Percentiles rank a stretch among this genome's conserved stretches.
Conservation (phyloP, 805 yeast species). For the Yarrowia keelungensis region DNA sequence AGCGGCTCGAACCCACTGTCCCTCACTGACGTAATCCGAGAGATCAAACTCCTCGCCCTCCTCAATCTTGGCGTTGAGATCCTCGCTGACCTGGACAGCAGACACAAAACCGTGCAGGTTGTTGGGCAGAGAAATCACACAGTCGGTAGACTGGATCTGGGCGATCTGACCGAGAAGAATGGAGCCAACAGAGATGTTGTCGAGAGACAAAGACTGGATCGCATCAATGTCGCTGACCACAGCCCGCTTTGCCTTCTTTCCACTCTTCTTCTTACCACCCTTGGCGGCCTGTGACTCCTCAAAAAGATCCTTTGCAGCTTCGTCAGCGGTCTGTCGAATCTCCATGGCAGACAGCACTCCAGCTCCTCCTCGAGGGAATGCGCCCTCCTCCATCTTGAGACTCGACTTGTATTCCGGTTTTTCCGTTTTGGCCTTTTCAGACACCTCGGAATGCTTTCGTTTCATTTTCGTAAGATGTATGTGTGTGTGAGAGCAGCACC, state of each 20-base stretch:
- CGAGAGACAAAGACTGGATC: conserved; percentile 68
- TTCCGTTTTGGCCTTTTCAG: conserved; percentile 15
- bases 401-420: conserved; percentile 40
- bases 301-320: conserved; percentile 81
- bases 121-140: conserved; percentile 78
- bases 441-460: conserved; percentile 38
- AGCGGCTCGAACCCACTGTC: conserved; percentile 86
- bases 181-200: conserved; percentile 72
- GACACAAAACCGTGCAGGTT: conserved; percentile 81
- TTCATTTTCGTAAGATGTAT: conserved; percentile 28
- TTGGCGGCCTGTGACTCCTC: conserved; percentile 42
- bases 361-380: conserved; percentile 95
- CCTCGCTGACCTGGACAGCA: conserved; percentile 63
- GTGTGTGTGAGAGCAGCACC: conserved; percentile 23
- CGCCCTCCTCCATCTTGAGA: conserved; percentile 53
- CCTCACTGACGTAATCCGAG: conserved; percentile 61
- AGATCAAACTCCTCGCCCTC: conserved; percentile 53
- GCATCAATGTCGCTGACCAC: neutral
- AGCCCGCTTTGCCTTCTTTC: conserved; percentile 46
- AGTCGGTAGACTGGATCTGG: conserved; percentile 64
- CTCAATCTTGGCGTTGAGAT: conserved; percentile 60
- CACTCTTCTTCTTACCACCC: conserved; percentile 46
- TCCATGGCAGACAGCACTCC: conserved; percentile 83
- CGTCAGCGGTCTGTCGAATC: conserved; percentile 88
- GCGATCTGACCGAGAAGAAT: conserved; percentile 77